Evolutionary conservation across 2,329 filamentous ascomycete species (phyloP).

Genomic region (Epichloe gansuensis): DNA sequence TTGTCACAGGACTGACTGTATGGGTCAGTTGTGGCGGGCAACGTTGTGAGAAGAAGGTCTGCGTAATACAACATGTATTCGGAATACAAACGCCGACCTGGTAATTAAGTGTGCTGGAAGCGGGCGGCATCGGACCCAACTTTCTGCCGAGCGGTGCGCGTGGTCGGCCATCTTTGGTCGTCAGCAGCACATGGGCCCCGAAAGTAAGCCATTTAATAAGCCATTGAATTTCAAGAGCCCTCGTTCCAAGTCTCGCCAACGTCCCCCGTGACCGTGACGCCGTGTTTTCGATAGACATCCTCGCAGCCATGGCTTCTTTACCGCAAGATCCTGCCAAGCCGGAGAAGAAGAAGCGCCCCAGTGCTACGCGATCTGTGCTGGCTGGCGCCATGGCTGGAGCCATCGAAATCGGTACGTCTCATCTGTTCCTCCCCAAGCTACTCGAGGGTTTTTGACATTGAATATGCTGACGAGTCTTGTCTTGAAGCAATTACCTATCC

Average conservation of each 20-base stretch:
- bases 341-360: conserved; percentile 44
- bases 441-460: neutral
- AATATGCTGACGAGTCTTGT: neutral
- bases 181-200: neutral
- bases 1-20: conserved; percentile 23
- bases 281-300: too few species aligned
- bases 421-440: neutral
- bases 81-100: conserved; percentile 31
- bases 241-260: neutral
- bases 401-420: conserved; percentile 67
- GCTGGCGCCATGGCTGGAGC: conserved; percentile 90
- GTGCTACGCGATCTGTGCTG: conserved; percentile 74
- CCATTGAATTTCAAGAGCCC: neutral
- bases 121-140: conserved; percentile 1
- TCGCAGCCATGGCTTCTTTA: conserved; percentile 17
- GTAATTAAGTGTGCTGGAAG: too few species aligned
- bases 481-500: conserved; percentile 70
- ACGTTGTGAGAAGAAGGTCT: conserved; percentile 31
- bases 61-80: conserved; percentile 36
- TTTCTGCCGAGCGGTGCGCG: neutral
- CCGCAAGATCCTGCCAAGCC: conserved; percentile 12
- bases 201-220: neutral
- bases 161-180: neutral
- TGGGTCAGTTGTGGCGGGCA: conserved; percentile 35
- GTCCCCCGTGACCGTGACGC: neutral